phyloP scores from a whole-genome alignment of 805 yeast species.

The Teunomyces gatunensis region DNA sequence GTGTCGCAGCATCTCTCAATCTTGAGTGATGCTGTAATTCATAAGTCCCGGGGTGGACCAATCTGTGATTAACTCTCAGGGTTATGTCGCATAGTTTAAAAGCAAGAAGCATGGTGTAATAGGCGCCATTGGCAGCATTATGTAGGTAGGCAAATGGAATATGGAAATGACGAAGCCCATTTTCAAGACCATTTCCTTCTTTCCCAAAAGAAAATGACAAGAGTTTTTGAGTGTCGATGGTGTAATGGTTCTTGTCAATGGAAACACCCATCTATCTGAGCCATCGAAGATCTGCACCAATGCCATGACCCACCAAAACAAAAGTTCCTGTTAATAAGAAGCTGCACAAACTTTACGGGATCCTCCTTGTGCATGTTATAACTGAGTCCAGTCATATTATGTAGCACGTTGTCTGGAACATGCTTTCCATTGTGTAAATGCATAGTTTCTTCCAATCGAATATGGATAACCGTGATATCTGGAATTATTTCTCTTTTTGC shows the following conservation, averaged over 20 bases:
- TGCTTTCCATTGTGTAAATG: constrained; percentile 47
- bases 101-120: constrained; percentile 53
- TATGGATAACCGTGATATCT: constrained; percentile 35
- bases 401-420: constrained; percentile 54
- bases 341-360: constrained; percentile 39
- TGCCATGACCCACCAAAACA: constrained; percentile 59
- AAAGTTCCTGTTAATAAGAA: constrained; percentile 35
- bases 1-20: no score
- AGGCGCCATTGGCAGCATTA: constrained; percentile 72
- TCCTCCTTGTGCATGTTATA: constrained; percentile 36
- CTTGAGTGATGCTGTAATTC: no score
- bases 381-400: constrained; percentile 52
- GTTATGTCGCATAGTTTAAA: constrained; percentile 45
- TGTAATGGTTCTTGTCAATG: constrained; percentile 32
- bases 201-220: constrained; percentile 41
- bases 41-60: no score
- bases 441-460: constrained; percentile 44
- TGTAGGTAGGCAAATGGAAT: constrained; percentile 62
- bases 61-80: no score
- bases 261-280: constrained; percentile 44
- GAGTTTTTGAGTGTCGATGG: constrained; percentile 49
- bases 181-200: constrained; percentile 44
- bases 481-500: no score
- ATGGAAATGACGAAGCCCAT: constrained; percentile 42
- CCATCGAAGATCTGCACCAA: constrained; percentile 56